Base-by-base conservation (phyloP, 192 early-diverging fungal species). In the Gryganskiella cystojenkinii region DNA sequence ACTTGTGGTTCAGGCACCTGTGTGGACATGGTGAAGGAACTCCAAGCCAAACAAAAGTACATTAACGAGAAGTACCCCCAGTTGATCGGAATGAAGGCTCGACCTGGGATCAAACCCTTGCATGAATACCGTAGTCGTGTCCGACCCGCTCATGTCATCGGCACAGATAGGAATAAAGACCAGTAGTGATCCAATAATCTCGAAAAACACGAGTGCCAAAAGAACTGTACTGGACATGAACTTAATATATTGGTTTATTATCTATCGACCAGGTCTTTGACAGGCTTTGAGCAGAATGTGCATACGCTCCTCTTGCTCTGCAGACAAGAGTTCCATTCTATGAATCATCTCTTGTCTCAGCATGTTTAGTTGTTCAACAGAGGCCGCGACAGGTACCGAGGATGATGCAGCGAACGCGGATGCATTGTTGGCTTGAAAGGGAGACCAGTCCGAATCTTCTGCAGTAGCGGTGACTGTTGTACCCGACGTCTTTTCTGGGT, bases 1-100 rank as follows among this genome's bases (percentile, higher is more conserved):
- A 89, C 87, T 0, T 89, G 87, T 60, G 87, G 81, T 30, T 73
- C 79, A 13, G 22, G 66, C 10, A 64, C 73, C 14, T 89, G 87
- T 35, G 82, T 84, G 22, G 81, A 83, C 24, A 75, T 87, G 35
- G 81, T 87, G 3, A 54, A 70, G 17, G 58, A 70, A 17, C 58
- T 76, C 44, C 60, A 70, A 20, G 63, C 64, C 40, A 75, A 80
- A 27, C 69, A 67, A 40, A 69, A 64, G 50, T 24, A 64, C 60
- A 69, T 69, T 10, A 25, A 68, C 9, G 62, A 78, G 25, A 30
- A 64, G 7, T 57, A 69, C 40, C 74, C 74, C 13, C 55, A 54
- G n/a, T 14, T 73, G 49, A 28, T 64, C 6, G 71, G 74, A 0
- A 78, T 68, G 74, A 78, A 78, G 50, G 74, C 61, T 10, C 54